Percentiles rank a stretch among this genome's conserved stretches.
Evolutionary conservation across 805 yeast species (phyloP).

Genomic region (Spencermartinsiella europaea): DNA sequence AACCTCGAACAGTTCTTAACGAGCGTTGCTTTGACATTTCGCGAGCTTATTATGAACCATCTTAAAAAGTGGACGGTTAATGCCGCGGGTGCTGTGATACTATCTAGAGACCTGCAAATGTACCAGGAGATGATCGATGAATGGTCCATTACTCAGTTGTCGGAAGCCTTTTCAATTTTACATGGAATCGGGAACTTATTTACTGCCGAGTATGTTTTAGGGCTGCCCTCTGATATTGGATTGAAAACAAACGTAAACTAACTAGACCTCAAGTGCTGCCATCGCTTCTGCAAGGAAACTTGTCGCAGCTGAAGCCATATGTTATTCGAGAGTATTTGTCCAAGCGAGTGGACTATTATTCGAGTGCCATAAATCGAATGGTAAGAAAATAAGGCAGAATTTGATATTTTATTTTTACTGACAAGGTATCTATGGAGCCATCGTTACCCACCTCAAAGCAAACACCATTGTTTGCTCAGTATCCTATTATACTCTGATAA

Average conservation of each 20-base stretch:
- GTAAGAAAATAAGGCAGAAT: constrained; percentile 3
- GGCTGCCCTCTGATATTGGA: neutral
- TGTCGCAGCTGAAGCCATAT: constrained; percentile 40
- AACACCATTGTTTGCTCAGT: neutral
- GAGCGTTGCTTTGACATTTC: constrained; percentile 54
- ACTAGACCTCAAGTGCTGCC: constrained; percentile 59
- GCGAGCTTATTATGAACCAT: constrained; percentile 60
- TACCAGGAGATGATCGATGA: constrained; percentile 63
- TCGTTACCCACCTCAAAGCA: neutral
- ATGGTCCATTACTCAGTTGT: constrained; percentile 58
- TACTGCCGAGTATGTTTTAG: constrained; percentile 53
- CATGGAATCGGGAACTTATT: constrained; percentile 80
- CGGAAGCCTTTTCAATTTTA: constrained; percentile 61
- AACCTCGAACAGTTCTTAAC: constrained; percentile 49
- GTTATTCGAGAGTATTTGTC: constrained; percentile 61
- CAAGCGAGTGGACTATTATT: constrained; percentile 65
- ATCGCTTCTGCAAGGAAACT: constrained; percentile 77
- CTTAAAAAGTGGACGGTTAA: constrained; percentile 70
- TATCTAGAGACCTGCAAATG: constrained; percentile 67
- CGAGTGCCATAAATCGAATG: constrained; percentile 36
- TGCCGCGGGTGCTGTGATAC: constrained; percentile 74
- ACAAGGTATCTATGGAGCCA: neutral
- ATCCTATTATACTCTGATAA: neutral
- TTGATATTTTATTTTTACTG: neutral
- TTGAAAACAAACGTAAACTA: too few species aligned